Conservation (phyloP, 2,329 filamentous ascomycete species). For the Xylariaceae sp. region DNA sequence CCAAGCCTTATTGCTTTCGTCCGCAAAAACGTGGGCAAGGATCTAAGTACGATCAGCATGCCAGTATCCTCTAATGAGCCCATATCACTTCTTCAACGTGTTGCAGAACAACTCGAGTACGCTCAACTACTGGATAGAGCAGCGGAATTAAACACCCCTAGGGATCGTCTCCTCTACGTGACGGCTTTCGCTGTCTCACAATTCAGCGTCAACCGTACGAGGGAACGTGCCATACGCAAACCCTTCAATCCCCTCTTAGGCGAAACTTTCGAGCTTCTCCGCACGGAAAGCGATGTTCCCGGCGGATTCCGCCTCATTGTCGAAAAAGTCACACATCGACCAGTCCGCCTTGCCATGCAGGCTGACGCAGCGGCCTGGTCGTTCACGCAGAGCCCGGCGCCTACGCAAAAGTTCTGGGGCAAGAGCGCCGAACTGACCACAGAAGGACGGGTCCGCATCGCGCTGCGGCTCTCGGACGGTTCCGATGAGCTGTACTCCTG, state of each 20-base stretch:
- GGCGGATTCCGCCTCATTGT: conserved; percentile 87
- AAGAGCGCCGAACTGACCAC: conserved; percentile 95
- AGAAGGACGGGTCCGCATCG: conserved; percentile 81
- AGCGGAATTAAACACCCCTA: conserved; percentile 59
- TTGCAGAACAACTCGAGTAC: conserved; percentile 91
- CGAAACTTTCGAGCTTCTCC: conserved; percentile 91
- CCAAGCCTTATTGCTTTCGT: conserved; percentile 93
- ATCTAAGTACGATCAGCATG: conserved; percentile 96
- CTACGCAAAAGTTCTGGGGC: conserved; percentile 97
- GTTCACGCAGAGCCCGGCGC: conserved; percentile 82
- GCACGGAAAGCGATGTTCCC: conserved; percentile 73
- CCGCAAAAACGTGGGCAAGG: conserved; percentile 97
- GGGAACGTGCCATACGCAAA: conserved; percentile 90
- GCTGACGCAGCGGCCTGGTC: conserved; percentile 87
- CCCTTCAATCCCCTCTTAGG: conserved; percentile 97
- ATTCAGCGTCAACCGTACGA: conserved; percentile 79
- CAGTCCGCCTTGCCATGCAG: conserved; percentile 90
- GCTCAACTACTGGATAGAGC: conserved; percentile 80
- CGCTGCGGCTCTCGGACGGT: conserved; percentile 66
- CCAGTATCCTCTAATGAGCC: conserved; percentile 96
- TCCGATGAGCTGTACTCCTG: conserved; percentile 85
- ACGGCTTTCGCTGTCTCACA: conserved; percentile 89
- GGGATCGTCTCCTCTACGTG: conserved; percentile 79
- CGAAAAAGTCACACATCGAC: conserved; percentile 92
- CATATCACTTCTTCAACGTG: conserved; percentile 81